These are phyloP conservation scores for Wickerhamomyces silvicola DNA, from an alignment of 805 yeast species.

Conservation along the genomic window DNA sequence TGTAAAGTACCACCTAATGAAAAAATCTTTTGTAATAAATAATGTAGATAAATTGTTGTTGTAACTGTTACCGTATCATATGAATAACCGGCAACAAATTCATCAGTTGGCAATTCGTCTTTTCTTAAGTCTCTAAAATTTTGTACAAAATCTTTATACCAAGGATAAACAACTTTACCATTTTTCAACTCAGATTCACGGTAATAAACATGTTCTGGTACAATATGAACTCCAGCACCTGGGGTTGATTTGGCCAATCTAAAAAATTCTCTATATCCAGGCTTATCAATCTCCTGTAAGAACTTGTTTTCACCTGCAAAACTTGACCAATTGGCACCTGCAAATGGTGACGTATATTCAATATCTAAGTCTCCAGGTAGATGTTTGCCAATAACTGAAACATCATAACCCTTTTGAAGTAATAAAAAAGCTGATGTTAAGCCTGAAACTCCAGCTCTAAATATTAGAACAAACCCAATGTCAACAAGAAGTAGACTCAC, in stretches of 20 bases:
- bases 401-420: conserved; percentile 32
- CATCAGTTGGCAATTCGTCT: conserved; percentile 26
- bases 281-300: conserved; percentile 38
- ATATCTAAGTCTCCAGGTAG: conserved; percentile 53
- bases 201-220: conserved; percentile 13
- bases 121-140: conserved; percentile 29
- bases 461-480: neutral
- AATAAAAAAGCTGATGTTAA: conserved; percentile 43
- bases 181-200: conserved; percentile 9
- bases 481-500: conserved; percentile 6
- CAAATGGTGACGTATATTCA: conserved; percentile 58
- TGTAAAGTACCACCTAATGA: conserved; percentile 42
- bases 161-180: conserved; percentile 28
- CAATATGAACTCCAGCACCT: conserved; percentile 38
- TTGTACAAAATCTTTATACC: conserved; percentile 43
- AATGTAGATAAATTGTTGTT: conserved; percentile 50
- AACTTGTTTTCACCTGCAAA: conserved; percentile 40
- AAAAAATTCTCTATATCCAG: conserved; percentile 41
- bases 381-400: conserved; percentile 36
- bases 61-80: conserved; percentile 54
- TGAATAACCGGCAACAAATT: conserved; percentile 37
- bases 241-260: conserved; percentile 42
- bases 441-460: conserved; percentile 55
- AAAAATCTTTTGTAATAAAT: conserved; percentile 39
- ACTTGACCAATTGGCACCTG: conserved; percentile 69